These are phyloP conservation scores for Purpureocillium lavendulum DNA, from an alignment of 2,329 filamentous ascomycete species.

Conservation along the genomic window DNA sequence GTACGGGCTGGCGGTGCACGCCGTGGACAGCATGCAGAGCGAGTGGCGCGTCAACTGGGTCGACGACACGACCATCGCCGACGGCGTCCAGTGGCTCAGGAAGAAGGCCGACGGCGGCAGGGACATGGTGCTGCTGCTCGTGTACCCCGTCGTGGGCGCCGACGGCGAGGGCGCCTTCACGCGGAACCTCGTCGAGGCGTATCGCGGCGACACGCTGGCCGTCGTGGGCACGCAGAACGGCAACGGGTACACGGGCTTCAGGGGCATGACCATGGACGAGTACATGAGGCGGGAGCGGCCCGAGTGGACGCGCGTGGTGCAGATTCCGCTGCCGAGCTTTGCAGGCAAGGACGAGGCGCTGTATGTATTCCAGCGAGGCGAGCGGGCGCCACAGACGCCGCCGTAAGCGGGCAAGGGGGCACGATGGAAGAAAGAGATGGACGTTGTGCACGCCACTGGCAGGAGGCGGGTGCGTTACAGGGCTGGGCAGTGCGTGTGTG, in stretches of 20 bases:
- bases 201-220: conserved; percentile 55
- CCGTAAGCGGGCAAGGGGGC: too few relatives aligned
- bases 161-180: conserved; percentile 60
- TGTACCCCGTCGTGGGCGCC: conserved; percentile 63
- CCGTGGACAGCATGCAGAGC: conserved; percentile 61
- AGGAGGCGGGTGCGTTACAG: too few relatives aligned
- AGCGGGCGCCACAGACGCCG: conserved; percentile 20
- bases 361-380: conserved; percentile 53
- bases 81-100: conserved; percentile 52
- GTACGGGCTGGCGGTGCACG: conserved; percentile 43
- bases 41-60: conserved; percentile 65
- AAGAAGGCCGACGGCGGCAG: conserved; percentile 36
- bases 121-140: conserved; percentile 55
- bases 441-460: too few relatives aligned
- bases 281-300: conserved; percentile 52
- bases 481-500: too few relatives aligned
- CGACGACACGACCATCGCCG: conserved; percentile 51
- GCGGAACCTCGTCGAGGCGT: conserved; percentile 49
- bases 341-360: conserved; percentile 69
- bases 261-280: conserved; percentile 52
- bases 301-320: conserved; percentile 51
- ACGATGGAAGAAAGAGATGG: background rate
- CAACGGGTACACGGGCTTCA: conserved; percentile 68
- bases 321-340: conserved; percentile 65
- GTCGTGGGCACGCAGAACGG: conserved; percentile 67